A percentile compares a stretch with the other conserved stretches of the same genome.
Conservation (phyloP, 2,329 filamentous ascomycete genomes). For the Aspergillus persii region DNA sequence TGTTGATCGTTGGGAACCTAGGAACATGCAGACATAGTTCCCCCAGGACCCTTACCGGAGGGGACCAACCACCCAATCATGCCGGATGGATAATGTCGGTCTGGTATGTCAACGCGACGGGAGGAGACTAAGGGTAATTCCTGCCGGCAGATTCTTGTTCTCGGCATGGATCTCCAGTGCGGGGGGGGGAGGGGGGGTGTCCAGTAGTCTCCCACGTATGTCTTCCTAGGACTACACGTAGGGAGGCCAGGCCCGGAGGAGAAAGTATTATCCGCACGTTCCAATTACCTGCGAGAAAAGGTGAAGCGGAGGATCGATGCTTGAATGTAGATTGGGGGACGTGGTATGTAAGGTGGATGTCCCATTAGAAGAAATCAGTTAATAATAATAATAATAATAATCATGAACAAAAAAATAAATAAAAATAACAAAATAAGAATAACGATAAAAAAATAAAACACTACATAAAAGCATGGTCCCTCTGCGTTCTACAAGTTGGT, state of each 20-base stretch:
- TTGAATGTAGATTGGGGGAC: not conserved
- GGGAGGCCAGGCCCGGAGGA: not conserved
- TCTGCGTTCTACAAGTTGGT: no score
- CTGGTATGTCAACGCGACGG: not conserved
- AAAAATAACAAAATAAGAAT: no score
- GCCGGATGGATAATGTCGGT: not conserved
- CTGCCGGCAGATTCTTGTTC: not conserved
- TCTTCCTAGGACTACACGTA: not conserved
- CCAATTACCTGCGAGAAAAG: no score
- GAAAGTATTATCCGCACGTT: not conserved
- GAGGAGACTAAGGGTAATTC: not conserved
- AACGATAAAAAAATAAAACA: no score
- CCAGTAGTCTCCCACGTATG: not conserved
- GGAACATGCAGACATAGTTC: not conserved
- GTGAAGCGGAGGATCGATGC: not conserved
- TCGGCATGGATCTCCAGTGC: slow-evolving; percentile 9
- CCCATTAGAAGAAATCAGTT: no score
- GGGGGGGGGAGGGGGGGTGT: no score
- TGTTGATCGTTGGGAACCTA: not conserved
- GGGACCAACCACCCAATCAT: not conserved
- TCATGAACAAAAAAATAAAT: no score
- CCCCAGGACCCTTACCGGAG: not conserved
- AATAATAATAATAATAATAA: no score
- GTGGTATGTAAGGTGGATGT: not conserved
- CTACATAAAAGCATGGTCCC: no score